Base-by-base conservation (phyloP, 805 yeast species). In the Ogataea parapolymorpha region DNA sequence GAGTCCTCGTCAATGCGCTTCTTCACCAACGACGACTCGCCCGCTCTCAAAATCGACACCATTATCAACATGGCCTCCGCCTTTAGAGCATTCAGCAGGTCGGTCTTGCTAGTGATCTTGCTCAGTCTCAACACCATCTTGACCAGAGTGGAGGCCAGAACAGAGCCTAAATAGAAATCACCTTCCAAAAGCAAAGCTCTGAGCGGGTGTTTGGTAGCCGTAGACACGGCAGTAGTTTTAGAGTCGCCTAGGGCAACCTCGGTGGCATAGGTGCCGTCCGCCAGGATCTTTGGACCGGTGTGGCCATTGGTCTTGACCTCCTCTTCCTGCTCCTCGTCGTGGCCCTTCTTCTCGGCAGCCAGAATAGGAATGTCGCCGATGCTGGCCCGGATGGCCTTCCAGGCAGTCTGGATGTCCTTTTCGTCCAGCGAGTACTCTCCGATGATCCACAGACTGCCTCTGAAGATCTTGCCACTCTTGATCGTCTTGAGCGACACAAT, bases 221-320 rank as follows among this genome's bases (percentile, higher is more conserved):
- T 24, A 16, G 55, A 50, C 12, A 63, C 61, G n/a, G 72, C 68
- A 5, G 61, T 62, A 12, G 49, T 49, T 15, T 46, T 45, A n/a
- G 61, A 61, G 15, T 68, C 67, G 12, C 84, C 84, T 42, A 82
- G 66, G 0, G 95, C 93, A 48, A 80, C 79, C 66, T 93, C 99
- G 30, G 96, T 86, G 22, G 99, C 99, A 65, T 93, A 93, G 0
- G 99, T 93, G 54, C 99, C 99, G 67, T 93, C 99, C n/a, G 99
- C 96, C 50, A 93, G 74, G 44, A 93, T 82, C 45, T 84, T 82
- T 15, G 97, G 97, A 32, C 86, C 86, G 2, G 53, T 37, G 5
- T 65, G 60, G 27, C 68, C 72, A 16, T 58, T 61, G 25, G 62
- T 40, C 42, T 39, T 41, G 17, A 35, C 23, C 23, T 45, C 56